These are phyloP conservation scores for Fusarium temperatum DNA, from an alignment of 2,329 filamentous ascomycete genomes.

Conservation along the genomic window DNA sequence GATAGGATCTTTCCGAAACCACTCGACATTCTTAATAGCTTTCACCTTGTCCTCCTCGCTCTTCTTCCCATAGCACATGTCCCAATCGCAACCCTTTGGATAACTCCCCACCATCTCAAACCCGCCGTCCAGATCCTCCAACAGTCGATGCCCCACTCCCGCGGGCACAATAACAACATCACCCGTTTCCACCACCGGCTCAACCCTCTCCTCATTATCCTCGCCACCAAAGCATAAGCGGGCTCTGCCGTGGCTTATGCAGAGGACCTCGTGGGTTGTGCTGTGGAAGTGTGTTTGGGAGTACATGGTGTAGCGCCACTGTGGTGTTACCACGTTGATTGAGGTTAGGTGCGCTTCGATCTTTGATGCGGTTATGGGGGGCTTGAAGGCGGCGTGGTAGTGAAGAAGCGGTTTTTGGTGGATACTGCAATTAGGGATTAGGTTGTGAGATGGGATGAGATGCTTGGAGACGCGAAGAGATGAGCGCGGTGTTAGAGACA, in stretches of 20 bases:
- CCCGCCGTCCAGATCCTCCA: slow-evolving; percentile 61
- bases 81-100: slow-evolving; percentile 66
- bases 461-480: slow-evolving; percentile 66
- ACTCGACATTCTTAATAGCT: slow-evolving; percentile 5
- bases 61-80: slow-evolving; percentile 75
- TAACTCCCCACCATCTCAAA: slow-evolving; percentile 77
- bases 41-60: slow-evolving; percentile 48
- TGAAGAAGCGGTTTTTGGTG: slow-evolving; percentile 71
- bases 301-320: slow-evolving; percentile 78
- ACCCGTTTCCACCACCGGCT: slow-evolving; percentile 63
- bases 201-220: slow-evolving; percentile 64
- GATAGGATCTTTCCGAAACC: slow-evolving; percentile 31
- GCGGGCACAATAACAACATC: slow-evolving; percentile 74
- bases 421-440: slow-evolving; percentile 71
- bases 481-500: slow-evolving; percentile 45
- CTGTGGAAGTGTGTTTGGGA: slow-evolving; percentile 72
- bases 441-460: slow-evolving; percentile 64
- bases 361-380: slow-evolving; percentile 53
- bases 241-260: slow-evolving; percentile 65
- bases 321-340: slow-evolving; percentile 65
- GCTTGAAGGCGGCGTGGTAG: slow-evolving; percentile 67
- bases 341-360: slow-evolving; percentile 65
- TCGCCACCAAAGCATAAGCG: slow-evolving; percentile 73
- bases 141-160: slow-evolving; percentile 70
- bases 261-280: slow-evolving; percentile 73